Evolutionary conservation across 371 early-diverging fungal species (phyloP).

Genomic region (Apophysomyces variabilis): DNA sequence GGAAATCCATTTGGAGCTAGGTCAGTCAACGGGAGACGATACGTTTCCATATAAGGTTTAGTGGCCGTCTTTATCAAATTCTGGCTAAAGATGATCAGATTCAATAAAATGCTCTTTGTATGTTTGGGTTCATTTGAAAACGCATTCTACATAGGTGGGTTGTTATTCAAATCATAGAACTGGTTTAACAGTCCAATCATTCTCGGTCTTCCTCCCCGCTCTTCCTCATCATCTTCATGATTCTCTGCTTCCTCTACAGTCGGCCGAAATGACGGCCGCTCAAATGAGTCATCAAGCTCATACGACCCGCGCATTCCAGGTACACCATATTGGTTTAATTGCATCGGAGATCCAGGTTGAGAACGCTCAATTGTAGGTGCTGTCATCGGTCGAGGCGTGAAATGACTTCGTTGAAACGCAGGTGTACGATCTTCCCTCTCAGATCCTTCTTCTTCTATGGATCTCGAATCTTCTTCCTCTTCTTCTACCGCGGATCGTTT

Average conservation of each 20-base stretch:
- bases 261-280: slow-evolving; percentile 20
- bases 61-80: neutral
- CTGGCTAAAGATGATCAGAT: neutral
- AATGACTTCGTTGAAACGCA: slow-evolving; percentile 10
- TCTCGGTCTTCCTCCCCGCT: slow-evolving; percentile 33
- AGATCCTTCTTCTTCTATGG: neutral
- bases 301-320: slow-evolving; percentile 37
- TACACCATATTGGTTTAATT: slow-evolving; percentile 41
- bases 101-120: neutral
- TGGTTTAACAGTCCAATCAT: slow-evolving; percentile 63
- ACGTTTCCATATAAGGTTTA: neutral
- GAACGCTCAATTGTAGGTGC: slow-evolving; percentile 11
- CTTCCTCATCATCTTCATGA: slow-evolving; percentile 35
- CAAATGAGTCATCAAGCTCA: slow-evolving; percentile 44
- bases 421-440: neutral
- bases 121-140: neutral
- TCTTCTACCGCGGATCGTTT: neutral
- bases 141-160: slow-evolving; percentile 13
- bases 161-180: slow-evolving; percentile 66
- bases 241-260: slow-evolving; percentile 19
- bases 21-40: neutral
- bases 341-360: slow-evolving; percentile 11
- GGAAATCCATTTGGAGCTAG: neutral
- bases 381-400: slow-evolving; percentile 13
- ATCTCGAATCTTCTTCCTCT: neutral